phyloP scores from a whole-genome alignment of 2,329 filamentous ascomycete genomes.

The Blastomyces parvus region DNA sequence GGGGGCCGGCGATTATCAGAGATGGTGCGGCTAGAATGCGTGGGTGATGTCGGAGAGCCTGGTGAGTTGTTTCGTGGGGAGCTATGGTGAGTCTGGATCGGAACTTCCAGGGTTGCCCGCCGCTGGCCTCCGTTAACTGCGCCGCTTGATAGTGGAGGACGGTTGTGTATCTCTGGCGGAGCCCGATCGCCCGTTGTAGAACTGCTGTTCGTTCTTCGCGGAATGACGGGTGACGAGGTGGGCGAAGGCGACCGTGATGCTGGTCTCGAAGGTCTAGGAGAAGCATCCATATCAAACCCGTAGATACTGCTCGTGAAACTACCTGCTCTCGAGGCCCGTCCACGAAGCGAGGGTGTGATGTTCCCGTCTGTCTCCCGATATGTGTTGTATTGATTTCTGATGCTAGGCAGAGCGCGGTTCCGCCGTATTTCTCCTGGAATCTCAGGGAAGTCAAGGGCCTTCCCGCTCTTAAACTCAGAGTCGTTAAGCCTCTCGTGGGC shows the following conservation, averaged over 20 bases:
- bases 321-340: slow-evolving; percentile 26
- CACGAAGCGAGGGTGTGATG: slow-evolving; percentile 1
- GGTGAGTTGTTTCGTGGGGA: slow-evolving; percentile 6
- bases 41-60: slow-evolving; percentile 1
- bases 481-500: slow-evolving; percentile 42
- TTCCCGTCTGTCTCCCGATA: slow-evolving; percentile 6
- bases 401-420: slow-evolving; percentile 34
- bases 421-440: slow-evolving; percentile 46
- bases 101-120: slow-evolving; percentile 19
- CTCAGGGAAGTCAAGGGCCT: slow-evolving; percentile 45
- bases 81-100: slow-evolving; percentile 15
- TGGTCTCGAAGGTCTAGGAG: slow-evolving; percentile 11
- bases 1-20: slow-evolving; percentile 9
- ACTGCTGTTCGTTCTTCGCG: slow-evolving; percentile 14
- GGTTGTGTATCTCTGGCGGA: slow-evolving; percentile 14
- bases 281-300: slow-evolving; percentile 21
- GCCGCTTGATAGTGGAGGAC: not conserved
- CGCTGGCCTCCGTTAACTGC: slow-evolving; percentile 6
- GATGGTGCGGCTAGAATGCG: not conserved
- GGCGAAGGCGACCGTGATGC: slow-evolving; percentile 15
- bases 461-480: slow-evolving; percentile 40
- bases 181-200: slow-evolving; percentile 16
- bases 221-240: slow-evolving; percentile 13
- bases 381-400: slow-evolving; percentile 35
- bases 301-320: slow-evolving; percentile 31